phyloP scores from a whole-genome alignment of 1,139 yeast genomes.

The Saccharomycopsis phalli region DNA sequence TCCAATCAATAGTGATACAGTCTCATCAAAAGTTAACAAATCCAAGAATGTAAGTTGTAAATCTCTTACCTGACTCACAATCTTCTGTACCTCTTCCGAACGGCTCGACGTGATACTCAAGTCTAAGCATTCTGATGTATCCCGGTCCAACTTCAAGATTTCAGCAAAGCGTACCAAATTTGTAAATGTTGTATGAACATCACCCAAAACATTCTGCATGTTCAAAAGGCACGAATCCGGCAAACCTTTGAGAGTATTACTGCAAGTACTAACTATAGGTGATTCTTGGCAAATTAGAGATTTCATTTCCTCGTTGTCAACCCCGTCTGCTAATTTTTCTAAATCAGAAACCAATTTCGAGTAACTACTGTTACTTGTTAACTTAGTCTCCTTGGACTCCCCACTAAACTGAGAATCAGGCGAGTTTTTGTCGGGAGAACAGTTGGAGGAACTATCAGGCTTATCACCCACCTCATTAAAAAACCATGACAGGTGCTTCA shows the following conservation, averaged over 20 bases:
- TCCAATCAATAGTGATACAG: conserved; percentile 5
- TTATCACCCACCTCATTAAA: conserved; percentile 5
- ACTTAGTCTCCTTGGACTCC: not conserved
- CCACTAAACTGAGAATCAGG: not conserved
- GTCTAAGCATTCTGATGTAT: conserved; percentile 16
- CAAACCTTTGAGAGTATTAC: not conserved
- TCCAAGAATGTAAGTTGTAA: conserved; percentile 16
- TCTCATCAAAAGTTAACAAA: conserved; percentile 10
- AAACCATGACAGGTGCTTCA: conserved; percentile 9
- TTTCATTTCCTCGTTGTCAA: not conserved
- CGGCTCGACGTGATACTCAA: conserved; percentile 3
- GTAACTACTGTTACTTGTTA: too few species aligned
- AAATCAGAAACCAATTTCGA: not conserved
- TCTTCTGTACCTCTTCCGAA: not conserved
- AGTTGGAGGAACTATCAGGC: not conserved
- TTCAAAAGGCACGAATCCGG: not conserved
- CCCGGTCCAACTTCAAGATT: conserved; percentile 10
- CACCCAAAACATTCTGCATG: conserved; percentile 9
- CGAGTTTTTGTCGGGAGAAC: not conserved
- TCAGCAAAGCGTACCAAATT: conserved; percentile 8
- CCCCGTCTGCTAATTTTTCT: not conserved
- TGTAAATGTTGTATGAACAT: conserved; percentile 5
- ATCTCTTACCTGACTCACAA: conserved; percentile 1
- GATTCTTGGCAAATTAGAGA: not conserved
- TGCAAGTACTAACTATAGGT: not conserved